Percentiles rank a stretch among this genome's conserved stretches.
phyloP scores from a whole-genome alignment of 2,329 filamentous ascomycete species.

The Sporothrix curviconia region DNA sequence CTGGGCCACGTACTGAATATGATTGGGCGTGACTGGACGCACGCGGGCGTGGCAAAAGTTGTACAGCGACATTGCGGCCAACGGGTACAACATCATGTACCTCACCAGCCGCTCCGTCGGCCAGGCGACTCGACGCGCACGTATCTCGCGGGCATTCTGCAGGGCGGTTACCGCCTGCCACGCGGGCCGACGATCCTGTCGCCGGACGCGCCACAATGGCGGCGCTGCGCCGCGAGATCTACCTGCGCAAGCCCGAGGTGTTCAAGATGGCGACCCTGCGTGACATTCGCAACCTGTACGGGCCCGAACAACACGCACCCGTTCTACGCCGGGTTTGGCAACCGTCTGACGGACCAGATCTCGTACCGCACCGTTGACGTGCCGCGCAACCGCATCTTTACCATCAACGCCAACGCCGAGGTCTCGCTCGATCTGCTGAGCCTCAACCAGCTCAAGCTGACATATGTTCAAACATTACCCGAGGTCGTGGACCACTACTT shows the following conservation, averaged over 20 bases:
- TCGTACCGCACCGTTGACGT: conserved; percentile 96
- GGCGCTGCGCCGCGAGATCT: conserved; percentile 83
- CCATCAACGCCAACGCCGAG: conserved; percentile 96
- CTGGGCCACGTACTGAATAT: conserved; percentile 91
- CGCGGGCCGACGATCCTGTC: conserved; percentile 91
- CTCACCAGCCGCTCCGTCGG: conserved; percentile 90
- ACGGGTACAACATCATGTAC: conserved; percentile 99
- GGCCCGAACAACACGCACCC: conserved; percentile 66
- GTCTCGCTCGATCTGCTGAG: conserved; percentile 85
- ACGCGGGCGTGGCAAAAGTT: conserved; percentile 93
- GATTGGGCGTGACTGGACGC: conserved; percentile 97
- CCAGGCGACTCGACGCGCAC: conserved; percentile 80
- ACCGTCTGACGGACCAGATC: conserved; percentile 89
- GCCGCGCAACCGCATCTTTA: conserved; percentile 84
- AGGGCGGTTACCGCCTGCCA: conserved; percentile 80
- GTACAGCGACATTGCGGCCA: conserved; percentile 89
- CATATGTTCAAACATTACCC: conserved; percentile 92
- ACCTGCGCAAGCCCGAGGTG: conserved; percentile 91
- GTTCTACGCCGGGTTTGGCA: conserved; percentile 96
- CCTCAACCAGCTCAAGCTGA: conserved; percentile 91
- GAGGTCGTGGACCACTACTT: conserved; percentile 98
- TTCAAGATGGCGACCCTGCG: conserved; percentile 99
- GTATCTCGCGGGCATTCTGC: conserved; percentile 82
- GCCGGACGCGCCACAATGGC: conserved; percentile 92
- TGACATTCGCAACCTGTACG: conserved; percentile 87